Evolutionary conservation across 2,329 filamentous ascomycete species (phyloP), one percentile per base, ranked within the genome.

Genomic region (Pseudogymnoascus sp.): DNA sequence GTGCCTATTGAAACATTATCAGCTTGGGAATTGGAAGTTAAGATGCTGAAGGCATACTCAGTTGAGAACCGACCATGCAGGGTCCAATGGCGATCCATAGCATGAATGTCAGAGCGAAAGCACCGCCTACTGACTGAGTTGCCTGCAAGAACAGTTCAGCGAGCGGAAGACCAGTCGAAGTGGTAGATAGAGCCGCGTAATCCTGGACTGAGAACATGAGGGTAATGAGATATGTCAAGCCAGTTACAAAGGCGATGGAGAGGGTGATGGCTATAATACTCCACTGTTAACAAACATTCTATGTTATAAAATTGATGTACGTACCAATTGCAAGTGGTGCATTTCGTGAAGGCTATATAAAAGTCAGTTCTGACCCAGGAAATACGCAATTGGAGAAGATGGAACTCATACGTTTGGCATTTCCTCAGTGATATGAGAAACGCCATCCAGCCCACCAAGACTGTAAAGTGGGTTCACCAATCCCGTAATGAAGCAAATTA

Each of bases 201-300:
- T 80, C 75, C 50, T 78, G 76, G 53, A 81, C 76, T 1, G 75
- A 77, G 66, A 80, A 82, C 74, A 82, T 81, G 58, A 82, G 75
- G 6, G 74, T 72, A 28, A 82, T 73, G 2, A 80, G 71, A 65
- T 80, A 82, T n/a, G 74, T 72, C 11, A 81, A 66, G 3, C 77
- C 76, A 0, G 79, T 82, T 53, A 74, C 67, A 60, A 82, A 81
- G 5, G 78, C 80, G 58, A 82, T 80, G 7, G 64, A 69, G 12
- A 82, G 72, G 0, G 79, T 80, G n/a, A 74, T 76, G 11, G 73
- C 73, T 67, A 72, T 72, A 14, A 12, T 18, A 18, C 8, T 18
- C 14, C 5, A 12, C 25, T 14, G 68, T 59, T 41, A 39, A 53
- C 1, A 59, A 9, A 18, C 3, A 30, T 15, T 4, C 30, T 14